phyloP scores from a whole-genome alignment of 208 protist species.

The Kentomonas sorsogonicus region DNA sequence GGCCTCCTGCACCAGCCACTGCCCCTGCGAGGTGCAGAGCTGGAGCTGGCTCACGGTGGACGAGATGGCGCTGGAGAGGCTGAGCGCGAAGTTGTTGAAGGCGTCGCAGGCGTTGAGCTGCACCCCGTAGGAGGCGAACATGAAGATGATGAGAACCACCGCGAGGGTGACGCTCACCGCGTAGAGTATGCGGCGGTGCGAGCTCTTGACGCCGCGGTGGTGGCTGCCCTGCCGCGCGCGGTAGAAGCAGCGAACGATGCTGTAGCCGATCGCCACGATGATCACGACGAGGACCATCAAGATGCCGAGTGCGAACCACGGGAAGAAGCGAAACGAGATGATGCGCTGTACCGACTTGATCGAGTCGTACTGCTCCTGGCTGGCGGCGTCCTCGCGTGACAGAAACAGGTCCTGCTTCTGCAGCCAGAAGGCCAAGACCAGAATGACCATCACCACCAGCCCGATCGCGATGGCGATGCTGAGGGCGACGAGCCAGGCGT shows the following conservation, averaged over 20 bases:
- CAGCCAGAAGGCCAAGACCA: conserved; percentile 28
- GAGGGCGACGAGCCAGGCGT: conserved; percentile 13
- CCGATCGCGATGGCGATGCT: conserved; percentile 7
- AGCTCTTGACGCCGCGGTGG: conserved; percentile 12
- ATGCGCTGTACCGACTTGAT: conserved; percentile 20
- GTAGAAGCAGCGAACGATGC: conserved; percentile 14
- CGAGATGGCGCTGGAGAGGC: conserved; percentile 12
- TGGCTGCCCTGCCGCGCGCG: conserved; percentile 12
- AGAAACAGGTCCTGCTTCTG: conserved; percentile 22
- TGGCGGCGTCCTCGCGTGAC: conserved; percentile 11
- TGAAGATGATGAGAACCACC: conserved; percentile 15
- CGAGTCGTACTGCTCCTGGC: conserved; percentile 22
- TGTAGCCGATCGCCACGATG: conserved; percentile 10
- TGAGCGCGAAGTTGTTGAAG: conserved; percentile 18
- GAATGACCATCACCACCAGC: conserved; percentile 20
- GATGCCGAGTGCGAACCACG: conserved; percentile 18
- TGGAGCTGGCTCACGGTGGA: conserved; percentile 17
- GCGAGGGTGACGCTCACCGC: conserved; percentile 9
- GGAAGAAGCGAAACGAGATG: conserved; percentile 25
- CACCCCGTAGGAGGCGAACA: conserved; percentile 25
- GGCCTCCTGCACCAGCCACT: conserved; percentile 20
- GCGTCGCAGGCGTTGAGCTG: conserved; percentile 26
- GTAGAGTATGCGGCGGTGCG: conserved; percentile 1
- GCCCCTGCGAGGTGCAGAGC: conserved; percentile 12
- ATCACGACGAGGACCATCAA: conserved; percentile 21